These are phyloP conservation scores for Papiliotrema fonsecae DNA, from an alignment of 1,284 basidiomycete genomes.

Conservation along the genomic window DNA sequence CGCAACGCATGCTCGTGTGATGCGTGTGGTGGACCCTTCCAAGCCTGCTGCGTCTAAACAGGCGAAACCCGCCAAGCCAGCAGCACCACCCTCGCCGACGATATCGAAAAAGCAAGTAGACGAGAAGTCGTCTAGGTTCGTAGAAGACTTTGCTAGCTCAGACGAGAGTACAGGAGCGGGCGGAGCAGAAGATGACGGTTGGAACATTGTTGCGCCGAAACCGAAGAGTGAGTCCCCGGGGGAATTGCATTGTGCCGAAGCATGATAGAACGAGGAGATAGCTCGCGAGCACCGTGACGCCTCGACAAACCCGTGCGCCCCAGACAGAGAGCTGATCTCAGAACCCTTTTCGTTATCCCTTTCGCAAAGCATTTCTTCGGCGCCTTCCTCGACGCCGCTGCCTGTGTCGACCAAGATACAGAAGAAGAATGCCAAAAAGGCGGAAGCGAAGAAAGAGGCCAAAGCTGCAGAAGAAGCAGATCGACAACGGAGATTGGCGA, in stretches of 20 bases:
- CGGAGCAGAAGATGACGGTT: constrained; percentile 24
- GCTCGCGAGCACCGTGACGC: too few relatives aligned
- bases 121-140: constrained; percentile 13
- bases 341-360: constrained; percentile 31
- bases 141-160: constrained; percentile 25
- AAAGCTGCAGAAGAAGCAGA: constrained; percentile 40
- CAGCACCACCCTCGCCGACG: not conserved
- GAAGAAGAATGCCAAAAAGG: constrained; percentile 43
- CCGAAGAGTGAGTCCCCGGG: constrained; percentile 36
- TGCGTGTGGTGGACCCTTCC: constrained; percentile 24
- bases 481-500: constrained; percentile 28
- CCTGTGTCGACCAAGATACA: constrained; percentile 32
- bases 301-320: too few relatives aligned
- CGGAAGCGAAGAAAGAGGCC: constrained; percentile 39
- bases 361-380: constrained; percentile 6
- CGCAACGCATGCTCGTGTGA: constrained; percentile 35
- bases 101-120: not conserved
- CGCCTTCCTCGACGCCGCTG: constrained; percentile 16
- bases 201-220: constrained; percentile 36
- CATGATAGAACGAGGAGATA: too few relatives aligned
- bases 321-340: constrained; percentile 7
- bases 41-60: not conserved
- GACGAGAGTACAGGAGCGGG: constrained; percentile 10
- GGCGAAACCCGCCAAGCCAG: not conserved
- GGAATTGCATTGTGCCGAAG: too few relatives aligned